Conservation (phyloP, 805 yeast species). For the Metschnikowia kunwiensis region DNA sequence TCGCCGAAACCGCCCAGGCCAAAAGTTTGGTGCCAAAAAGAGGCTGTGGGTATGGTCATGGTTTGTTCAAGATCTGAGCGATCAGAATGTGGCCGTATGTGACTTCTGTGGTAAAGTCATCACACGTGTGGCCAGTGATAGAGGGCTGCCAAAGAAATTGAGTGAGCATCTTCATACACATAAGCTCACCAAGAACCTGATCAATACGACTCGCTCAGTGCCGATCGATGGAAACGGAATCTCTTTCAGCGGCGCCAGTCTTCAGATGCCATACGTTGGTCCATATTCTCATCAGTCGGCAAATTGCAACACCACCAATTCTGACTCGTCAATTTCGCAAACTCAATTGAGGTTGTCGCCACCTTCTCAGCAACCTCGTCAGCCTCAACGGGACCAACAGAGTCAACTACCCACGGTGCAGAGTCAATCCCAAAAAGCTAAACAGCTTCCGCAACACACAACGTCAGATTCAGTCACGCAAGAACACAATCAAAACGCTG, state of each 20-base stretch:
- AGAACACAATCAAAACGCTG: slow-evolving; percentile 3
- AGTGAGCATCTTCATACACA: slow-evolving; percentile 57
- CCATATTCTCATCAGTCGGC: slow-evolving; percentile 7
- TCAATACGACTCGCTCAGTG: slow-evolving; percentile 39
- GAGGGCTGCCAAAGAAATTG: slow-evolving; percentile 58
- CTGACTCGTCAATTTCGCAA: neutral
- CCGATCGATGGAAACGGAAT: slow-evolving; percentile 40
- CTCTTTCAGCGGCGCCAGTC: slow-evolving; percentile 32
- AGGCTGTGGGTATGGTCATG: slow-evolving; percentile 64
- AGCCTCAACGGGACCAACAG: slow-evolving; percentile 1
- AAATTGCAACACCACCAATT: neutral
- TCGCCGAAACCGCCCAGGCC: slow-evolving; percentile 49
- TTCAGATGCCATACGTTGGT: slow-evolving; percentile 17
- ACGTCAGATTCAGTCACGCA: slow-evolving; percentile 4
- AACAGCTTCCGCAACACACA: slow-evolving; percentile 5
- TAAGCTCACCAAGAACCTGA: slow-evolving; percentile 40
- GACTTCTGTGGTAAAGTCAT: slow-evolving; percentile 52
- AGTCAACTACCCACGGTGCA: slow-evolving; percentile 3
- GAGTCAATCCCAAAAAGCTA: slow-evolving; percentile 5
- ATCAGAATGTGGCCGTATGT: slow-evolving; percentile 52
- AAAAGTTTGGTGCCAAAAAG: slow-evolving; percentile 58
- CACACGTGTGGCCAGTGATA: slow-evolving; percentile 47
- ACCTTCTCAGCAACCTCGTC: slow-evolving; percentile 7
- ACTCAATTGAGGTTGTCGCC: slow-evolving; percentile 1
- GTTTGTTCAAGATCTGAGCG: slow-evolving; percentile 50